These are phyloP conservation scores for Daldinia sp. DNA, from an alignment of 2,329 filamentous ascomycete genomes.

Conservation along the genomic window DNA sequence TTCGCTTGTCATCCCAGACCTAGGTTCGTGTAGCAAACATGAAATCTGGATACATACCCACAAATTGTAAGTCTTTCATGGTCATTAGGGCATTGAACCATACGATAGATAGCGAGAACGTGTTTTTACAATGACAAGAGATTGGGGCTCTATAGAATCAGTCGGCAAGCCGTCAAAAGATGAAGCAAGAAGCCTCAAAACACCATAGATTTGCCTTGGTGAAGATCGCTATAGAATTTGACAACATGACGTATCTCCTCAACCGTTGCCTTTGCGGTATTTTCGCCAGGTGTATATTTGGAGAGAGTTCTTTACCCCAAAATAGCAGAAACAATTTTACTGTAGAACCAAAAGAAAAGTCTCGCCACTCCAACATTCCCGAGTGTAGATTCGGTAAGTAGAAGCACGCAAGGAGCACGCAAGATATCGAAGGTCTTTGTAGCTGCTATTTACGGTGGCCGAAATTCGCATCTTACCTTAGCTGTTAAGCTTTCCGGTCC, in stretches of 20 bases:
- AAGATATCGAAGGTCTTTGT: constrained; percentile 12
- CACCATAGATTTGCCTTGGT: neutral
- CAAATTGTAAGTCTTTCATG: neutral
- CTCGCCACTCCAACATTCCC: neutral
- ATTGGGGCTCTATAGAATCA: neutral
- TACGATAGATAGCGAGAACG: neutral
- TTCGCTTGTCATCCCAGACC: neutral
- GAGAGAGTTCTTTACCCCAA: neutral
- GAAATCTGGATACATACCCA: neutral
- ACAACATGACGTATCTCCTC: neutral
- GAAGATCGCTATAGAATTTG: neutral
- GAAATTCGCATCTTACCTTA: constrained; percentile 12
- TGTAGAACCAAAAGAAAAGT: neutral
- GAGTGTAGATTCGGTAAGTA: constrained; percentile 3
- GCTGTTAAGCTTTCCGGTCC: constrained; percentile 15
- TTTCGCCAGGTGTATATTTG: neutral
- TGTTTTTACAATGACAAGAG: neutral
- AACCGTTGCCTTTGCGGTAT: neutral
- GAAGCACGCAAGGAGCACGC: constrained; percentile 26
- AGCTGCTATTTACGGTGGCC: constrained; percentile 20
- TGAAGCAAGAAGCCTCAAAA: neutral
- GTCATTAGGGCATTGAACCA: neutral
- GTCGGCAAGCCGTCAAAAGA: neutral
- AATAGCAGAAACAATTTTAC: neutral
- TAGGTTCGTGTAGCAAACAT: neutral